These are phyloP conservation scores for Spiraea crenata DNA, from an alignment of 331 rosid genomes.

Conservation along the genomic window DNA sequence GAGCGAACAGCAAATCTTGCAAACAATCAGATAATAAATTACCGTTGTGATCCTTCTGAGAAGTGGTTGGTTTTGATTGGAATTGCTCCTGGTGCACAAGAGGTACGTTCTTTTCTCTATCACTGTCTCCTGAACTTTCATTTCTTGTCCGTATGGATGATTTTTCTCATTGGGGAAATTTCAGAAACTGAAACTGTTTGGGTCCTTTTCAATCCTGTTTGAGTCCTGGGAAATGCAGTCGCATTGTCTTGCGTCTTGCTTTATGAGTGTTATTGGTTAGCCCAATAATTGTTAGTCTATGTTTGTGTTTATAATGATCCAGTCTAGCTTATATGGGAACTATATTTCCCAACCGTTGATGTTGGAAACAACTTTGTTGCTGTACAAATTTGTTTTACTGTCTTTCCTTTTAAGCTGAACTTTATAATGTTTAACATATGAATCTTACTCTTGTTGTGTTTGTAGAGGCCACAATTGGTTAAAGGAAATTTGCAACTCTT, in stretches of 20 bases:
- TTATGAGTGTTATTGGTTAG: background rate
- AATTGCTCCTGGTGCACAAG: constrained; percentile 98
- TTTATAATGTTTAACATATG: constrained; percentile 19
- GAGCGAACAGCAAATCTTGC: constrained; percentile 93
- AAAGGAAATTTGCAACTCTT: constrained; percentile 99
- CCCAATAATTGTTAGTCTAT: background rate
- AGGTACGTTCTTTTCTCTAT: constrained; percentile 49
- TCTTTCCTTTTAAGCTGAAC: background rate
- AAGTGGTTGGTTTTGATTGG: constrained; percentile 99
- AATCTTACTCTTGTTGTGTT: constrained; percentile 18
- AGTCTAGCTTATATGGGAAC: constrained; percentile 4
- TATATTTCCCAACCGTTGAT: background rate
- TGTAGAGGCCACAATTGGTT: constrained; percentile 90
- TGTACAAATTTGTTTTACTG: background rate
- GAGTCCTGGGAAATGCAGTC: background rate
- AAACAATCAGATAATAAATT: constrained; percentile 93
- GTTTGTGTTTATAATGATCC: background rate
- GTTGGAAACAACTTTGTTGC: constrained; percentile 3
- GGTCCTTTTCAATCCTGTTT: background rate
- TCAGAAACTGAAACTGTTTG: background rate
- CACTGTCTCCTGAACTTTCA: constrained; percentile 13
- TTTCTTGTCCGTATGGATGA: background rate
- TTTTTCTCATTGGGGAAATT: background rate
- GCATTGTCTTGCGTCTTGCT: background rate
- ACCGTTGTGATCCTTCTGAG: constrained; percentile 92